phyloP scores from a whole-genome alignment of 2,329 filamentous ascomycete species.

The Zymoseptoria crescenta region DNA sequence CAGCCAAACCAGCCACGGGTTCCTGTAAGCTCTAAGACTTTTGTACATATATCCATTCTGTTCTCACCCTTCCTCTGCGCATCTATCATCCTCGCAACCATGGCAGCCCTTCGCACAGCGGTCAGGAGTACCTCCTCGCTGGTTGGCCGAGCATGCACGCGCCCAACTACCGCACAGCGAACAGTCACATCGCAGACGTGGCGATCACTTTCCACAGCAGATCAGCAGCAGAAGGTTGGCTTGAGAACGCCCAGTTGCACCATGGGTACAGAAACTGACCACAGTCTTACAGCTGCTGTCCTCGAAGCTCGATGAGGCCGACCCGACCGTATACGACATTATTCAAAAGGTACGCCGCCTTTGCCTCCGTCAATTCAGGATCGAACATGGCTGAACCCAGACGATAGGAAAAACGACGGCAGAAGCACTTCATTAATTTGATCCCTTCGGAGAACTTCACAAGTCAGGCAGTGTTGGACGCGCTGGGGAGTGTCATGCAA shows the following conservation, averaged over 20 bases:
- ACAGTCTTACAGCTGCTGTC: constrained; percentile 59
- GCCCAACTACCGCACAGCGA: constrained; percentile 21
- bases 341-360: constrained; percentile 65
- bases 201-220: constrained; percentile 37
- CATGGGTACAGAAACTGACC: too few species aligned
- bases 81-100: constrained; percentile 14
- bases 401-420: constrained; percentile 78
- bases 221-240: constrained; percentile 40
- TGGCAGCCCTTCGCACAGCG: constrained; percentile 36
- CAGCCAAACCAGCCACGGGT: neutral
- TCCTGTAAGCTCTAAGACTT: neutral
- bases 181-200: constrained; percentile 28
- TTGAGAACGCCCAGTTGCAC: too few species aligned
- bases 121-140: constrained; percentile 34
- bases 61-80: neutral
- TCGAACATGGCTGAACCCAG: constrained; percentile 7
- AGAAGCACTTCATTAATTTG: constrained; percentile 97
- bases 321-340: constrained; percentile 80
- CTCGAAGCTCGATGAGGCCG: constrained; percentile 70
- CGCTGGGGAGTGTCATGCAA: constrained; percentile 89
- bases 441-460: constrained; percentile 96
- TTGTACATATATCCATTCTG: neutral
- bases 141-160: constrained; percentile 25
- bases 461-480: constrained; percentile 84
- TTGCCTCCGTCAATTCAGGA: neutral